Percentiles rank a stretch among this genome's conserved stretches.
These are phyloP conservation scores for Lactarius sanguifluus DNA, from an alignment of 768 basidiomycete genomes.

Conservation along the genomic window DNA sequence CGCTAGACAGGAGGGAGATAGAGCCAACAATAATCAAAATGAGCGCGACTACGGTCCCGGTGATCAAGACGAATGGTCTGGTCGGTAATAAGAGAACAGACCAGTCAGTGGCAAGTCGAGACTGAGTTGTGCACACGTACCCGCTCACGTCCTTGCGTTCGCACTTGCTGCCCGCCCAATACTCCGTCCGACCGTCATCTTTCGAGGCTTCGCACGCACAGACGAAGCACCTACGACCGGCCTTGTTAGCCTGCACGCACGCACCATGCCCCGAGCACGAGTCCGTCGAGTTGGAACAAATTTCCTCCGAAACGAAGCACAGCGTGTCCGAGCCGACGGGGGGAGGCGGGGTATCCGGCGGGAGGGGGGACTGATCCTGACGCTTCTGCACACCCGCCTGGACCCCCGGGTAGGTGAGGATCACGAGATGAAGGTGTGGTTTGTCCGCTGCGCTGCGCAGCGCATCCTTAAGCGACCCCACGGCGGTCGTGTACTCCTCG, in stretches of 20 bases:
- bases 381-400: conserved; percentile 37
- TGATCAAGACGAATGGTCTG: conserved; percentile 73
- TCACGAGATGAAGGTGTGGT: conserved; percentile 46
- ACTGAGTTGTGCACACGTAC: conserved; percentile 46
- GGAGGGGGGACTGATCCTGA: conserved; percentile 42
- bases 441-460: conserved; percentile 46
- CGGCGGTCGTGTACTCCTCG: conserved; percentile 53
- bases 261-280: conserved; percentile 69
- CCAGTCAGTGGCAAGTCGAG: conserved; percentile 7
- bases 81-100: neutral
- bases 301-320: conserved; percentile 55
- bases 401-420: conserved; percentile 48
- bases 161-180: conserved; percentile 76
- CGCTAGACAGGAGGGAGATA: conserved; percentile 59
- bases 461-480: conserved; percentile 46
- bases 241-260: conserved; percentile 60
- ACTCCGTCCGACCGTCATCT: conserved; percentile 54
- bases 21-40: conserved; percentile 67
- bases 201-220: conserved; percentile 51
- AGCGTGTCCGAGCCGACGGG: conserved; percentile 60
- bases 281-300: conserved; percentile 62
- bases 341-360: conserved; percentile 47
- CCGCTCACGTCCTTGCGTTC: conserved; percentile 79
- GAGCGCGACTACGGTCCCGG: conserved; percentile 65
- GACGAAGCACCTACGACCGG: conserved; percentile 52